These are phyloP conservation scores for Entomophthora muscae DNA, from an alignment of 371 early-diverging fungal genomes.

Conservation along the genomic window DNA sequence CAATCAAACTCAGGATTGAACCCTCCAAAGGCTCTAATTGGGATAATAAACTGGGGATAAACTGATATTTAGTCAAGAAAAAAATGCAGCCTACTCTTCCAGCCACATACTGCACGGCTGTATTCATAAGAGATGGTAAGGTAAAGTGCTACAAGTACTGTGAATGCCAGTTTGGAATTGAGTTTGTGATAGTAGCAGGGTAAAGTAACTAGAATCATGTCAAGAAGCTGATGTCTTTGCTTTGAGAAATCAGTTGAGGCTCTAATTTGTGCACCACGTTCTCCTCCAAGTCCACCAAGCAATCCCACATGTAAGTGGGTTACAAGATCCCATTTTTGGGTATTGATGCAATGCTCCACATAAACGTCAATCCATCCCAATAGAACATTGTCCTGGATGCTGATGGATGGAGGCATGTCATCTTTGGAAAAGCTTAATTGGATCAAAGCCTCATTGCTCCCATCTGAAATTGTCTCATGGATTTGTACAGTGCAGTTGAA, in stretches of 20 bases:
- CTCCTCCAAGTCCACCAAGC: neutral
- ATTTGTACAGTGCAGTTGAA: neutral
- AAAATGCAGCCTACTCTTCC: neutral
- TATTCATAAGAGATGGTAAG: neutral
- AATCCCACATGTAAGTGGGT: neutral
- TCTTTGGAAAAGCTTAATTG: neutral
- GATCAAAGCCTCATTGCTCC: neutral
- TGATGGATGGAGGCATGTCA: neutral
- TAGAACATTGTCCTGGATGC: neutral
- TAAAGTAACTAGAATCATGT: neutral
- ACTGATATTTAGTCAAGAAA: neutral
- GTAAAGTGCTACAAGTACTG: neutral
- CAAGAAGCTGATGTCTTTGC: neutral
- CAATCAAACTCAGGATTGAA: neutral
- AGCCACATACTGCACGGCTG: neutral
- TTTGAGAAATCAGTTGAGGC: neutral
- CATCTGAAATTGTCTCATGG: neutral
- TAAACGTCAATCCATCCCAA: constrained; percentile 3
- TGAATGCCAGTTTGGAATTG: neutral
- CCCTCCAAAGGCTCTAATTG: neutral
- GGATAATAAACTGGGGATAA: neutral
- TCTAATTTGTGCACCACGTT: neutral
- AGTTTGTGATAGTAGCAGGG: neutral
- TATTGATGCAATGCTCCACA: neutral
- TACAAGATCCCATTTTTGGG: neutral